These are phyloP conservation scores for Scenedesmus sp. DNA, from an alignment of 163 green algal genomes.

Conservation along the genomic window DNA sequence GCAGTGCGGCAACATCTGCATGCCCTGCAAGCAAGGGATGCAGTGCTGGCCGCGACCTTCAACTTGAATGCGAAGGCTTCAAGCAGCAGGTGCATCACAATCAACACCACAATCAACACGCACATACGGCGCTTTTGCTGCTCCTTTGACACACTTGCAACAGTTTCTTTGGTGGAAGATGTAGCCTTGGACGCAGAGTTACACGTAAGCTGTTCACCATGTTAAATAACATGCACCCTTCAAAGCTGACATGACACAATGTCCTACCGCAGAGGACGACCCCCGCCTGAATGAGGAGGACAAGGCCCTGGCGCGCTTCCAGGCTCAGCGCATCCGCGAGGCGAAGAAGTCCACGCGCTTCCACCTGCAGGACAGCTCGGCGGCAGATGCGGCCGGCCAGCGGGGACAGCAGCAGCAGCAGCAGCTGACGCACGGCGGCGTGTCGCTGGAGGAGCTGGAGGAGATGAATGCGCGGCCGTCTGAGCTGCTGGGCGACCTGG, in stretches of 20 bases:
- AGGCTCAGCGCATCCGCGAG: slow-evolving; percentile 78
- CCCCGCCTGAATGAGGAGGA: slow-evolving; percentile 83
- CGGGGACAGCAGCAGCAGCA: too few species aligned
- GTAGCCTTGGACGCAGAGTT: too few species aligned
- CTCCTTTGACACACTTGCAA: background rate
- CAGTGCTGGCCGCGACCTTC: background rate
- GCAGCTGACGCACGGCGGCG: slow-evolving; percentile 34
- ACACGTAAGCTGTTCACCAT: too few species aligned
- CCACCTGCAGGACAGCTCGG: background rate
- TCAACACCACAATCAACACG: background rate
- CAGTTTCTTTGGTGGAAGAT: too few species aligned
- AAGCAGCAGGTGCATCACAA: background rate
- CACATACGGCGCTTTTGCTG: background rate
- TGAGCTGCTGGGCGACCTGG: slow-evolving; percentile 65
- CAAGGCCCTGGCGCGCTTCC: slow-evolving; percentile 81
- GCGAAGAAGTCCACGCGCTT: slow-evolving; percentile 11
- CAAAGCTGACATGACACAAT: background rate
- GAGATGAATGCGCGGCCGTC: slow-evolving; percentile 37
- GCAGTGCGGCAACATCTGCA: background rate
- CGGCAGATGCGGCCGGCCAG: background rate
- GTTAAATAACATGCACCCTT: too few species aligned
- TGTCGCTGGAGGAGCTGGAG: slow-evolving; percentile 33
- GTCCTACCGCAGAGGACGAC: slow-evolving; percentile 57
- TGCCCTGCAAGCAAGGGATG: background rate
- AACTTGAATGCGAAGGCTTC: too few species aligned